Percentiles rank a stretch among this genome's conserved stretches.
These are phyloP conservation scores for Elsinoe ampelina DNA, from an alignment of 2,329 filamentous ascomycete species.

Conservation along the genomic window DNA sequence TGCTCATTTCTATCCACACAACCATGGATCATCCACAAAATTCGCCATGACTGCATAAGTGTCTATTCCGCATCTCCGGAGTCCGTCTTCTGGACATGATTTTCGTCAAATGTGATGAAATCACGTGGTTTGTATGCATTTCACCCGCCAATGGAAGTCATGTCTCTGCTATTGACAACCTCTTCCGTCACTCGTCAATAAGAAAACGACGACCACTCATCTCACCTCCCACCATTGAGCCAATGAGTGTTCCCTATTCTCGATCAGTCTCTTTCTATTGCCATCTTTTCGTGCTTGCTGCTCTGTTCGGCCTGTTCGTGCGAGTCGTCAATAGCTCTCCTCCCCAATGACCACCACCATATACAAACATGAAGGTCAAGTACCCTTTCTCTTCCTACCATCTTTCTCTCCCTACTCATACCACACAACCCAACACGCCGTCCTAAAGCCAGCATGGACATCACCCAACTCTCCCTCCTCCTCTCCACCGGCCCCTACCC, in stretches of 20 bases:
- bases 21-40: neutral
- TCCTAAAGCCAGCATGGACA: neutral
- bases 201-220: neutral
- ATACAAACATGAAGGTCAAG: neutral
- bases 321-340: constrained; percentile 1
- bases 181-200: constrained; percentile 14
- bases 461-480: neutral
- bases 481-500: constrained; percentile 21
- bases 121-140: neutral
- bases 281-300: neutral
- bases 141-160: neutral
- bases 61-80: neutral
- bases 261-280: neutral
- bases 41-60: neutral
- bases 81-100: neutral
- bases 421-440: neutral
- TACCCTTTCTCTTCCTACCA: neutral
- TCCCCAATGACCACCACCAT: neutral
- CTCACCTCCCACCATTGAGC: neutral
- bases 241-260: constrained; percentile 2
- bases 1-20: neutral
- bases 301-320: neutral
- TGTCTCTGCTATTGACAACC: constrained; percentile 17
- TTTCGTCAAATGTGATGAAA: neutral
- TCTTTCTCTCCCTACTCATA: neutral